A percentile compares a stretch with the other conserved stretches of the same genome.
Evolutionary conservation across 2,329 filamentous ascomycete species (phyloP).

Genomic region (Alternaria ethzedia): DNA sequence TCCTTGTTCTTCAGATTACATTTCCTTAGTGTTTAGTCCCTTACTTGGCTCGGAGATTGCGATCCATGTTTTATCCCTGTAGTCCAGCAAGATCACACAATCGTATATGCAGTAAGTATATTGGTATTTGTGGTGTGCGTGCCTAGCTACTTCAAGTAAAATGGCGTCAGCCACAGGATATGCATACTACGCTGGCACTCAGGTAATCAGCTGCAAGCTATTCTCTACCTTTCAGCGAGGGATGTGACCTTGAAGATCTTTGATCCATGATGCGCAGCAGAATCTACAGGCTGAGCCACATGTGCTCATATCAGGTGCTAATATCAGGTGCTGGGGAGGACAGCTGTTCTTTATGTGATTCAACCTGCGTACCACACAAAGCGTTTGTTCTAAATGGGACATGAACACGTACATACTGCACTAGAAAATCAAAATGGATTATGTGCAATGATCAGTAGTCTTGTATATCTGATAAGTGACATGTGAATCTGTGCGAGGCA

Average conservation of each 20-base stretch:
- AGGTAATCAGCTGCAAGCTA: background rate
- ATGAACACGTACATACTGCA: background rate
- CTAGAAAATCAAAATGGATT: background rate
- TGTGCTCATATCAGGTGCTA: background rate
- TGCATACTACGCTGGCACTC: background rate
- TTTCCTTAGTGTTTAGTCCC: background rate
- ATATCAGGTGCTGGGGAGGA: background rate
- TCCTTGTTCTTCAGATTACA: background rate
- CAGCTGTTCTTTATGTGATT: background rate
- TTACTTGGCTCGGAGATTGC: background rate
- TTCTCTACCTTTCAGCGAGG: background rate
- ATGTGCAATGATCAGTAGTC: background rate
- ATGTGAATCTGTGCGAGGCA: background rate
- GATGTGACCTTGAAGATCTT: background rate
- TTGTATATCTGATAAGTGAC: no score
- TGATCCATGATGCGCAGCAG: background rate
- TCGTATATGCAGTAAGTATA: background rate
- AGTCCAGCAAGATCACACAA: background rate
- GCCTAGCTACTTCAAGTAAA: background rate
- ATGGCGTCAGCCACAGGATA: background rate
- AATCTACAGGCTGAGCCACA: background rate
- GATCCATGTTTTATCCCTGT: background rate
- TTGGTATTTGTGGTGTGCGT: background rate
- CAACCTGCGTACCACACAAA: background rate
- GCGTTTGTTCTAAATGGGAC: no score